Base-by-base conservation (phyloP, 2,329 filamentous ascomycete genomes). In the Alternaria brassicicola region DNA sequence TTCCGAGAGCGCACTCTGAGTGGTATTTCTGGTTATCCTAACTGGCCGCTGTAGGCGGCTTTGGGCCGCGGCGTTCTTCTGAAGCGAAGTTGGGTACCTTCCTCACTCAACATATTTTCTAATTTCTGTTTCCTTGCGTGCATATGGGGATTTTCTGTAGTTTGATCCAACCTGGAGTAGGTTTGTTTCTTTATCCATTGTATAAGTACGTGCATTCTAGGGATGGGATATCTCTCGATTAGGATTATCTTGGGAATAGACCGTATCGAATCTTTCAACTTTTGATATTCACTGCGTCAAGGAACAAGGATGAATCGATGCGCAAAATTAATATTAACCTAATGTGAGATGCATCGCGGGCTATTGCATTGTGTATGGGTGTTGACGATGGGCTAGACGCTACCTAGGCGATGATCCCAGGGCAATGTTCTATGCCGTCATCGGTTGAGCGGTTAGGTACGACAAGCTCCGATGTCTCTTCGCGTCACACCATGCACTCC, bases 341-440 rank as follows among this genome's bases (percentile, higher is more conserved):
- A 3, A 15, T 21, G 21, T 25, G 9, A 31, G 39, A 21, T 33
- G 38, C 33, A 55, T 45, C 19, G 38, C 30, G 36, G 33, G 12
- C 28, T 15, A 47, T 41, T 30, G 58, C 52, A 56, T 59, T 39
- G 55, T 59, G 48, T 39, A 36, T 25, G 17, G 35, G 30, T 46
- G 30, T 55, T 49, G 15, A 30, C 43, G 41, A 57, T 23, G 30
- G 46, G n/a, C 49, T 57, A 58, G 60, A 55, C 55, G 53, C 52
- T 47, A 19, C 19, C 12, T 19, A 15, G 36, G 36, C 51, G 58
- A 33, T 50, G 56, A 59, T 61, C 38, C 55, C 43, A 35, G 46
- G 42, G 31, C 52, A 17, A 54, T 46, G 57, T 62, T 62, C 57
- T 57, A 67, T 71, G 69, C 61, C 64, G 65, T 71, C 68, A 72